These are phyloP conservation scores for Trichosanthes cucumerina DNA, from an alignment of 306 rosid genomes.

Conservation along the genomic window DNA sequence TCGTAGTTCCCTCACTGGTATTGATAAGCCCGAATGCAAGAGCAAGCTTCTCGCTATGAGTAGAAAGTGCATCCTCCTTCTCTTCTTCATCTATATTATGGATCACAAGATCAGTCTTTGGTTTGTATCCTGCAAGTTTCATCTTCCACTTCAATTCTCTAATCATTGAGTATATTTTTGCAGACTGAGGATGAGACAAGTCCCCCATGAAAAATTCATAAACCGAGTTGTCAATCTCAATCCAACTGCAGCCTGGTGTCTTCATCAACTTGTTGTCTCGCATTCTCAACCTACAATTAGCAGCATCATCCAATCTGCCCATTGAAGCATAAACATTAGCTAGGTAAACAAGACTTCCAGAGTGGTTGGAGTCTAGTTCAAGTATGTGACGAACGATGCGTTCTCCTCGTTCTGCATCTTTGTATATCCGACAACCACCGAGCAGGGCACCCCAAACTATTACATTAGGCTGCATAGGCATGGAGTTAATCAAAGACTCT, in stretches of 20 bases:
- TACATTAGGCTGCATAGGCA: slow-evolving; percentile 27
- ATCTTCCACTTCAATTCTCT: slow-evolving; percentile 23
- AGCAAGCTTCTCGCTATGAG: slow-evolving; percentile 28
- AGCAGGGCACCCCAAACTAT: slow-evolving; percentile 37
- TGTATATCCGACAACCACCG: slow-evolving; percentile 24
- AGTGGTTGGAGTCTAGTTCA: slow-evolving; percentile 25
- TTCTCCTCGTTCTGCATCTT: slow-evolving; percentile 24
- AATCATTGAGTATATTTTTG: slow-evolving; percentile 20
- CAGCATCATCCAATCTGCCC: slow-evolving; percentile 30
- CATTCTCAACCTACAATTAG: slow-evolving; percentile 24
- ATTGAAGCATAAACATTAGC: slow-evolving; percentile 25
- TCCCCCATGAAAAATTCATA: slow-evolving; percentile 32
- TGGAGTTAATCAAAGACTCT: slow-evolving; percentile 19
- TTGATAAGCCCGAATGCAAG: slow-evolving; percentile 29
- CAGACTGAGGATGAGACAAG: slow-evolving; percentile 17
- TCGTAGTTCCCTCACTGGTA: slow-evolving; percentile 24
- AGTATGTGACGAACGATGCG: slow-evolving; percentile 17
- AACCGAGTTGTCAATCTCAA: slow-evolving; percentile 21
- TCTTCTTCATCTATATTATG: slow-evolving; percentile 32
- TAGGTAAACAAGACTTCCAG: slow-evolving; percentile 32
- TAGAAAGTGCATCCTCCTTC: slow-evolving; percentile 28
- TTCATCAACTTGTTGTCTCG: slow-evolving; percentile 14
- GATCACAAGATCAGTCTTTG: slow-evolving; percentile 24
- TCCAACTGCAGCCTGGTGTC: slow-evolving; percentile 28
- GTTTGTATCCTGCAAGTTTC: slow-evolving; percentile 26